These are phyloP conservation scores for Cinnamomum micranthum DNA, from an alignment of 164 flowering plant genomes.

Conservation along the genomic window DNA sequence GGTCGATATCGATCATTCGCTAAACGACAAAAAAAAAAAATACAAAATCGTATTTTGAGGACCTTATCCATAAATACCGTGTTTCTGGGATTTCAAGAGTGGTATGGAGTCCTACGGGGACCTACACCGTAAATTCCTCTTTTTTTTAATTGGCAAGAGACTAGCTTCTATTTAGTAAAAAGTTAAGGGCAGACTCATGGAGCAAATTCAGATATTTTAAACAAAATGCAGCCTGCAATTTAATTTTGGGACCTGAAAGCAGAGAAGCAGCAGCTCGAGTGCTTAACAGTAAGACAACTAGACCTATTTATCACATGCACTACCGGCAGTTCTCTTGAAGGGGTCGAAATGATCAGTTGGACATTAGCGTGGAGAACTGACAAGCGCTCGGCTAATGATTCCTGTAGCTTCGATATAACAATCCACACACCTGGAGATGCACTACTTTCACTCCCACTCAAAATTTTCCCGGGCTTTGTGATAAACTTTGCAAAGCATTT, in stretches of 20 bases:
- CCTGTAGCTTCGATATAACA: constrained; percentile 96
- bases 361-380: constrained; percentile 38
- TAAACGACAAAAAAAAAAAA: too few species aligned
- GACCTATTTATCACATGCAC: background rate
- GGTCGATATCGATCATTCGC: too few species aligned
- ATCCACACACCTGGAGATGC: constrained; percentile 89
- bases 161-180: background rate
- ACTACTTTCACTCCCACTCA: constrained; percentile 89
- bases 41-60: too few species aligned
- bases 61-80: too few species aligned
- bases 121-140: too few species aligned
- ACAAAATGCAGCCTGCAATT: too few species aligned
- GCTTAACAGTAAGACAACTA: too few species aligned
- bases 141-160: background rate
- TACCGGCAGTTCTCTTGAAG: background rate
- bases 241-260: background rate
- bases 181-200: too few species aligned
- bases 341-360: background rate
- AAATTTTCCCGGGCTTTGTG: constrained; percentile 83
- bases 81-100: too few species aligned
- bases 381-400: constrained; percentile 68
- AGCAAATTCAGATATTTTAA: background rate
- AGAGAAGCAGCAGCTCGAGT: background rate
- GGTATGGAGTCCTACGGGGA: too few species aligned
- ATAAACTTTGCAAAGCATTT: constrained; percentile 93